Evolutionary conservation across 805 yeast genomes (phyloP), one percentile per base, ranked within the genome.

Genomic region (Starmera amethionina): DNA sequence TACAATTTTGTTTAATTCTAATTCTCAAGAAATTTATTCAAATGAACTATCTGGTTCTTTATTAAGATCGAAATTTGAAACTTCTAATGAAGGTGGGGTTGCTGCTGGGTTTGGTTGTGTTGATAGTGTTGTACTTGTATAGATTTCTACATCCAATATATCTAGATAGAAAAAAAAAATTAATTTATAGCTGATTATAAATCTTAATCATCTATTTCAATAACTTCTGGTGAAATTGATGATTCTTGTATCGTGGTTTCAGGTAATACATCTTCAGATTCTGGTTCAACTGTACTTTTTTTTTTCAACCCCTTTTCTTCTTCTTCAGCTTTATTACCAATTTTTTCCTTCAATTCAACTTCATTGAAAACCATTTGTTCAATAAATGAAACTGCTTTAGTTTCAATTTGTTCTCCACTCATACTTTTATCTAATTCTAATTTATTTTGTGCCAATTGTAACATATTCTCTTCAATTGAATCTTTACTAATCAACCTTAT

Each of bases 81-180:
- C 82, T 4, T 82, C 95, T 40, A 80, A 93, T 60, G 99, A 93
- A 65, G 98, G 98, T 32, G 99, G 99, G 32, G 97, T 93, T 30
- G 97, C 97, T 18, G 98, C 98, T 13, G 99, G 99, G 1, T 90
- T 85, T 62, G 99, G 97, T 7, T 88, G 97, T 60, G 85, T 93
- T 33, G 98, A 93, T 60, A 83, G 88, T 54, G 70, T 88, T 31
- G 75, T 78, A 44, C 63, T 86, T 34, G 43, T 50, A 29, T 52
- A 46, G 39, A 22, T 7, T 22, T 22, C 5, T 22, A 22, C 9
- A 22, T 8, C 9, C n/a, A n/a, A n/a, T n/a, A n/a, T n/a, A n/a
- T n/a, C n/a, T n/a, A n/a, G n/a, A n/a, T n/a, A n/a, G n/a, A n/a
- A n/a, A n/a, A n/a, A n/a, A n/a, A n/a, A n/a, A n/a, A n/a, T n/a